Evolutionary conservation across 805 yeast species (phyloP).

Genomic region (Kodamaea jinghongensis): DNA sequence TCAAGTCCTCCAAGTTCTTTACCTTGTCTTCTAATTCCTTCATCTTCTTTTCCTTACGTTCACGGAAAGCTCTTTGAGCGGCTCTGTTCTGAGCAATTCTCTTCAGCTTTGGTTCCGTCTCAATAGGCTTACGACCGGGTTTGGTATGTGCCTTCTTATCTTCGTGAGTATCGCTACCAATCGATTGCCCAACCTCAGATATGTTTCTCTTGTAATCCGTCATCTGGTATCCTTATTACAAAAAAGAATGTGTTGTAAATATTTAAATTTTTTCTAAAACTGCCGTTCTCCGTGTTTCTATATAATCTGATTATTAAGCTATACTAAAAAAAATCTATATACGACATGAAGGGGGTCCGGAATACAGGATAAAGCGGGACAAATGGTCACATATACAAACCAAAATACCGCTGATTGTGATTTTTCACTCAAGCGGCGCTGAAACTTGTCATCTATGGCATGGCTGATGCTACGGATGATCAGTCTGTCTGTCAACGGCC

Average conservation of each 20-base stretch:
- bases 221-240: slow-evolving; percentile 14
- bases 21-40: slow-evolving; percentile 83
- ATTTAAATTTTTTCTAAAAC: too few relatives aligned
- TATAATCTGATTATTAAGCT: too few relatives aligned
- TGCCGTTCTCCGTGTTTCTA: too few relatives aligned
- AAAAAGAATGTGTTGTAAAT: neutral
- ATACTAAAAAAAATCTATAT: too few relatives aligned
- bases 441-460: too few relatives aligned
- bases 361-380: too few relatives aligned
- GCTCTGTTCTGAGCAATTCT: slow-evolving; percentile 97
- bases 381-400: too few relatives aligned
- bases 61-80: slow-evolving; percentile 97
- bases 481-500: too few relatives aligned
- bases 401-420: too few relatives aligned
- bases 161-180: slow-evolving; percentile 21
- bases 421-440: too few relatives aligned
- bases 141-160: slow-evolving; percentile 44
- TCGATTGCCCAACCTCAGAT: slow-evolving; percentile 16
- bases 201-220: slow-evolving; percentile 32
- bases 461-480: too few relatives aligned
- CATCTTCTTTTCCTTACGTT: slow-evolving; percentile 86
- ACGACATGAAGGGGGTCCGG: too few relatives aligned
- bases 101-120: slow-evolving; percentile 78
- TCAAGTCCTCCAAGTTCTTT: slow-evolving; percentile 64
- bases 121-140: slow-evolving; percentile 81